Conservation (phyloP, 169 alveolate genomes). For the Perkinsus chesapeaki region DNA sequence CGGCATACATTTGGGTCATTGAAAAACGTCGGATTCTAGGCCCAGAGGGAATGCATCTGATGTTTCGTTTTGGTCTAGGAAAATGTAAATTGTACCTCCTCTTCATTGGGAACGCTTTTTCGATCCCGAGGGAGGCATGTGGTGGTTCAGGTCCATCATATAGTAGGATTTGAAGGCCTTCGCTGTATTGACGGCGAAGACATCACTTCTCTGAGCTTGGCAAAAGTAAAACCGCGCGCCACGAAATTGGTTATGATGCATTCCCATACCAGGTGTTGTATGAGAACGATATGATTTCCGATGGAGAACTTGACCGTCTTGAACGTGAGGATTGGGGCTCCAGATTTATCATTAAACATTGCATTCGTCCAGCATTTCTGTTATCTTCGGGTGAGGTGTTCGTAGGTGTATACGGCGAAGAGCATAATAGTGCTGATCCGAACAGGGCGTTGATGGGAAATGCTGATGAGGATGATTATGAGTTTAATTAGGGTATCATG, state of each 20-base stretch:
- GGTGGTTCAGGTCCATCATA: background rate
- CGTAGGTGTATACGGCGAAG: no score
- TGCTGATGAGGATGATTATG: background rate
- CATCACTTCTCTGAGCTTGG: background rate
- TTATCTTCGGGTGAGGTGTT: background rate
- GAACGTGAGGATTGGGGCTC: background rate
- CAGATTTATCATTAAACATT: background rate
- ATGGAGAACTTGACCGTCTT: background rate
- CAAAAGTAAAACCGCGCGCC: background rate
- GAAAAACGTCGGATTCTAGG: no score
- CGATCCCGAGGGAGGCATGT: no score
- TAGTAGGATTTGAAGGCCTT: constrained; percentile 68
- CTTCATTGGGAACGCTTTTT: no score
- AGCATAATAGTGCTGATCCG: background rate
- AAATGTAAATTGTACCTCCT: no score
- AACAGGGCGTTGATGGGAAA: background rate
- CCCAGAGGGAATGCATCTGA: no score
- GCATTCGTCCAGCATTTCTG: background rate
- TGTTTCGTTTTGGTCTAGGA: no score
- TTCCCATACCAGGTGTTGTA: background rate
- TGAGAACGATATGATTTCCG: background rate
- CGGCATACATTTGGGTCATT: no score
- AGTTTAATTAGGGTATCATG: background rate
- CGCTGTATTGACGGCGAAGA: background rate
- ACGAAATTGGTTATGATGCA: background rate